These are phyloP conservation scores for Colletotrichum agaves DNA, from an alignment of 2,329 filamentous ascomycete genomes.

Conservation along the genomic window DNA sequence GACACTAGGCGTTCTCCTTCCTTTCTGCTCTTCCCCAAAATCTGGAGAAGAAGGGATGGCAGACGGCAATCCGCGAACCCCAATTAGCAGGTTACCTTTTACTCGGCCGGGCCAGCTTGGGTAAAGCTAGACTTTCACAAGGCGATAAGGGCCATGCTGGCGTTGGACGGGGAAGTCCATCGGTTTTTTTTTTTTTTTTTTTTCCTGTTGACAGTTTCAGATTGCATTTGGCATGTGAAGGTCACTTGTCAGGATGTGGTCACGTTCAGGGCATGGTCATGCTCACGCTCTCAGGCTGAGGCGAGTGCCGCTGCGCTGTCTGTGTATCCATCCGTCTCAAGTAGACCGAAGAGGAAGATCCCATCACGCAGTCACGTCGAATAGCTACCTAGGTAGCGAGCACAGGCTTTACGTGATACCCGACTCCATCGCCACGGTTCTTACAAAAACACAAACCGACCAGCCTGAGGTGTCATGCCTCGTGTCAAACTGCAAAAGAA, in stretches of 20 bases:
- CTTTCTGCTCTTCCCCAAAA: not conserved
- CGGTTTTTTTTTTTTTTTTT: conserved; percentile 26
- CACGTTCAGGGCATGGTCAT: conserved; percentile 5
- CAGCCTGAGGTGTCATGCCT: conserved; percentile 4
- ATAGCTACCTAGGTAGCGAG: conserved; percentile 9
- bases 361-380: conserved; percentile 7
- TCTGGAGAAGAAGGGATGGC: conserved; percentile 19
- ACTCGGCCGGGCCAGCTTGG: too few relatives aligned
- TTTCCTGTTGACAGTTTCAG: conserved; percentile 33
- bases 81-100: not conserved
- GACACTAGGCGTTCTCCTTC: too few relatives aligned
- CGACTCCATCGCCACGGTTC: not conserved
- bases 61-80: conserved; percentile 7
- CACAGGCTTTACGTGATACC: not conserved
- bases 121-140: conserved; percentile 20
- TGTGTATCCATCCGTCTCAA: conserved; percentile 10
- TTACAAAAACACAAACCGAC: not conserved
- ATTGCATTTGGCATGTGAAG: conserved; percentile 35
- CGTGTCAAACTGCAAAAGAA: conserved; percentile 12
- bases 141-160: conserved; percentile 19
- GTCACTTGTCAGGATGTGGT: conserved; percentile 1
- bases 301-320: conserved; percentile 8
- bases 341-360: not conserved
- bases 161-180: not conserved
- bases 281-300: conserved; percentile 23